Evolutionary conservation across 116 monocot genomes (phyloP), one percentile per base, ranked within the genome.

Genomic region (Thalassia testudinum): DNA sequence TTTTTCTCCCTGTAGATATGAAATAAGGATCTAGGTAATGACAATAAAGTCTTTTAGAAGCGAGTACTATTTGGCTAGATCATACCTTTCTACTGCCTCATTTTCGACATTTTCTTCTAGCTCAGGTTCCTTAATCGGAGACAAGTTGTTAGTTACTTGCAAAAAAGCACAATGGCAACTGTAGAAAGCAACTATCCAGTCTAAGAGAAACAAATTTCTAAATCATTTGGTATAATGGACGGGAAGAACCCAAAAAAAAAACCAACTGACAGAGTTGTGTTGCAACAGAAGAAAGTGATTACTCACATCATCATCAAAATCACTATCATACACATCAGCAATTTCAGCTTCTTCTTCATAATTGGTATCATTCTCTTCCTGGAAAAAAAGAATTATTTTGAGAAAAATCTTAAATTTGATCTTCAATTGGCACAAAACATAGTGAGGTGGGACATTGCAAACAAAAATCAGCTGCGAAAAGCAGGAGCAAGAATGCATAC

Each of bases 251-350:
- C 30, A 5, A 5, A 3, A 34, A 45, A 45, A 2, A 20, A 45
- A 45, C 45, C 45, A 45, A 45, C 15, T 7, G 45, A 45, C 2
- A 15, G 19, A 45, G 10, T 13, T 45, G 7, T 45, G 45, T n/a
- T 45, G 45, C 19, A 45, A 15, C 40, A 7, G 45, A 20, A 45
- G 15, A 45, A 2, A 20, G 18, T 1, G 15, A 45, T 2, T 48
- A 61, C 97, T 75, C 55, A 99, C 97, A 71, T 85, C 89, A 44
- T 89, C 90, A 49, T 82, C 70, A 64, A 99, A 99, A 67, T 99
- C 97, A 73, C 90, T 89, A 63, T 99, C 97, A 77, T 72, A 99
- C 49, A 72, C 77, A 67, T 99, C 97, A 58, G 68, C 76, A 60
- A 49, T 72, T 27, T 90, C 97, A 43, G 47, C 71, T 58, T 99